Evolutionary conservation across 2,329 filamentous ascomycete genomes (phyloP).

Genomic region (Zasmidium citrigriseum): DNA sequence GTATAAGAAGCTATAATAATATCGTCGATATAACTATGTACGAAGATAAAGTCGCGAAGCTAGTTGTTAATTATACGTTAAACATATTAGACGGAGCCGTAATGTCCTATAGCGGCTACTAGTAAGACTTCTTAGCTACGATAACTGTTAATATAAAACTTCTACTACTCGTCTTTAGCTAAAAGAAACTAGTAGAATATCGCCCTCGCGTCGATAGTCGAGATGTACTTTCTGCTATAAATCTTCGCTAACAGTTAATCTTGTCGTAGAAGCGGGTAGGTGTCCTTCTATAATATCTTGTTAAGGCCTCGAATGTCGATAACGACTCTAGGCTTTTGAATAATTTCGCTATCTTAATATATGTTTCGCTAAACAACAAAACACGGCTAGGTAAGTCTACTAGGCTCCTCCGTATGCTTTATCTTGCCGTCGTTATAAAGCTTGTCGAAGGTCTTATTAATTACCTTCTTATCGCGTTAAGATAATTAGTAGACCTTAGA

Average conservation of each 20-base stretch:
- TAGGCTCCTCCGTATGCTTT: neutral
- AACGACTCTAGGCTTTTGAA: conserved; percentile 1
- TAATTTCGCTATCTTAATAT: neutral
- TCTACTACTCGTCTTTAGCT: conserved; percentile 2
- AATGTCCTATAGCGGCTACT: neutral
- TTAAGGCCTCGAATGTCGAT: conserved; percentile 10
- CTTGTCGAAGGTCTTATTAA: neutral
- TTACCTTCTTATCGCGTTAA: neutral
- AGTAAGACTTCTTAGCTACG: conserved; percentile 9
- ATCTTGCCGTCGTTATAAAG: neutral
- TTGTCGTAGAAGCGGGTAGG: neutral
- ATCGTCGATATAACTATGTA: conserved; percentile 10
- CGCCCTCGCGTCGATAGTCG: conserved; percentile 1
- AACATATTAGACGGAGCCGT: neutral
- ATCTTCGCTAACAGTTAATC: neutral
- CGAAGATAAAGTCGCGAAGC: conserved; percentile 12
- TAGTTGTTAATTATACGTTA: conserved; percentile 25
- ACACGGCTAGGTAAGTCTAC: neutral
- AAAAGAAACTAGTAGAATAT: conserved; percentile 10
- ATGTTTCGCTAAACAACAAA: conserved; percentile 5
- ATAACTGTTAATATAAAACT: conserved; percentile 8
- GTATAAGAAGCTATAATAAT: conserved; percentile 9
- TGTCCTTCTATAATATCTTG: conserved; percentile 9
- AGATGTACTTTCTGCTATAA: neutral
- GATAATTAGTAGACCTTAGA: neutral